Evolutionary conservation across 371 early-diverging fungal species (phyloP).

Genomic region (Rhizomucor miehei): DNA sequence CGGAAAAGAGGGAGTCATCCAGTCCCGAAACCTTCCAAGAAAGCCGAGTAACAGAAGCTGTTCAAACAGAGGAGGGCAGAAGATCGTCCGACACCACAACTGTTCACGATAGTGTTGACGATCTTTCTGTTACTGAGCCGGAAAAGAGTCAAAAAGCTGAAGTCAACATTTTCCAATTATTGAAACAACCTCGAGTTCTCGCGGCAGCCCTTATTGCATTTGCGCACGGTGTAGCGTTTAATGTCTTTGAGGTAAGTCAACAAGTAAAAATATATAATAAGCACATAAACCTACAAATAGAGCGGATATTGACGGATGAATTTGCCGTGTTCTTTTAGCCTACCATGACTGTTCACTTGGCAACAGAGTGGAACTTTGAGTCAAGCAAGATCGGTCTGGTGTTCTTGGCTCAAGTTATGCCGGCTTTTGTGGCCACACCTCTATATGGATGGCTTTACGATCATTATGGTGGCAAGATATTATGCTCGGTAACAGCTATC

Average conservation of each 20-base stretch:
- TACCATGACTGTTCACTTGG: conserved; percentile 39
- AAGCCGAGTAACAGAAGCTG: too few relatives aligned
- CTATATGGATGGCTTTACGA: conserved; percentile 46
- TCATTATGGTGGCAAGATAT: conserved; percentile 27
- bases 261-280: too few relatives aligned
- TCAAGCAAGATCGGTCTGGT: conserved; percentile 49
- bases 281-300: not conserved
- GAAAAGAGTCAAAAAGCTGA: not conserved
- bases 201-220: conserved; percentile 20
- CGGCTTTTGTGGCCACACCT: conserved; percentile 41
- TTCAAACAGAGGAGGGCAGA: too few relatives aligned
- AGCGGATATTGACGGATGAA: not conserved
- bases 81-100: not conserved
- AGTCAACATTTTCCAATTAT: conserved; percentile 12
- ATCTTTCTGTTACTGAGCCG: not conserved
- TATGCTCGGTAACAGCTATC: not conserved
- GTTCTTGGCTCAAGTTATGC: conserved; percentile 48
- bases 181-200: conserved; percentile 16
- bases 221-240: conserved; percentile 15
- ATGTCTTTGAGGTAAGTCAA: conserved; percentile 22
- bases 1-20: too few relatives aligned
- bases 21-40: not conserved
- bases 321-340: conserved; percentile 23
- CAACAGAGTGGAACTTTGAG: conserved; percentile 38
- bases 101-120: not conserved